A percentile compares a stretch with the other conserved stretches of the same genome.
Conservation (phyloP, 768 basidiomycete genomes). For the Podaxis sp. region DNA sequence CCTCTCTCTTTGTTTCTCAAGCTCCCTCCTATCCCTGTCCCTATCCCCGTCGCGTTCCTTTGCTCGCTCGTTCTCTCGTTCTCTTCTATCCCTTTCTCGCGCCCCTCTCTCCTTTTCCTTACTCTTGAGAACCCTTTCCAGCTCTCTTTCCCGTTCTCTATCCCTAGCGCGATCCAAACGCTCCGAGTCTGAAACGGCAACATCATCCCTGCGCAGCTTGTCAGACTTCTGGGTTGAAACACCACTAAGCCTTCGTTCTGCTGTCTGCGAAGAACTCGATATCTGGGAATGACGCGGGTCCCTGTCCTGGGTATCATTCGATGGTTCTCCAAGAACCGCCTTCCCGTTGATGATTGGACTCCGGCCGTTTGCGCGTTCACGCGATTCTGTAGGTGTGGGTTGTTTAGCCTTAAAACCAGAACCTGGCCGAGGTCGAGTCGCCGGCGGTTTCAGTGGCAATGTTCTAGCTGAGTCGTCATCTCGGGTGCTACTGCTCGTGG, state of each 20-base stretch:
- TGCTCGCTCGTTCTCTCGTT: slow-evolving; percentile 6
- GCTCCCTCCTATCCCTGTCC: slow-evolving; percentile 12
- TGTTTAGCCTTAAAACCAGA: slow-evolving; percentile 14
- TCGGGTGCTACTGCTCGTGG: slow-evolving; percentile 16
- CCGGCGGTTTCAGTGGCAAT: slow-evolving; percentile 3
- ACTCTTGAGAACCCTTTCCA: slow-evolving; percentile 15
- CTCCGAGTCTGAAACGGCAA: slow-evolving; percentile 4
- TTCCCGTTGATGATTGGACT: slow-evolving; percentile 10
- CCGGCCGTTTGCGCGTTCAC: neutral
- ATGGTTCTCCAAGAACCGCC: neutral
- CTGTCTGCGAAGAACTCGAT: neutral
- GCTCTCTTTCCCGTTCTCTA: slow-evolving; percentile 15
- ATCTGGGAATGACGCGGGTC: neutral
- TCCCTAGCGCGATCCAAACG: slow-evolving; percentile 13
- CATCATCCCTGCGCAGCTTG: slow-evolving; percentile 4
- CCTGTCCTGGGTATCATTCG: neutral
- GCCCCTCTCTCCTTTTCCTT: slow-evolving; percentile 16
- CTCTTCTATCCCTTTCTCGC: slow-evolving; percentile 5
- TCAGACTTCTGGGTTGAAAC: neutral
- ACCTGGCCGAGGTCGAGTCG: slow-evolving; percentile 10
- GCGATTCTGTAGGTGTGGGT: slow-evolving; percentile 4
- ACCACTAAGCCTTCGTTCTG: neutral
- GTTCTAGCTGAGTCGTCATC: slow-evolving; percentile 10
- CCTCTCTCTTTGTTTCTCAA: slow-evolving; percentile 19
- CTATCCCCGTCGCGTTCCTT: slow-evolving; percentile 10